phyloP scores from a whole-genome alignment of 352 stramenopile species.

The Phytophthora vignae region DNA sequence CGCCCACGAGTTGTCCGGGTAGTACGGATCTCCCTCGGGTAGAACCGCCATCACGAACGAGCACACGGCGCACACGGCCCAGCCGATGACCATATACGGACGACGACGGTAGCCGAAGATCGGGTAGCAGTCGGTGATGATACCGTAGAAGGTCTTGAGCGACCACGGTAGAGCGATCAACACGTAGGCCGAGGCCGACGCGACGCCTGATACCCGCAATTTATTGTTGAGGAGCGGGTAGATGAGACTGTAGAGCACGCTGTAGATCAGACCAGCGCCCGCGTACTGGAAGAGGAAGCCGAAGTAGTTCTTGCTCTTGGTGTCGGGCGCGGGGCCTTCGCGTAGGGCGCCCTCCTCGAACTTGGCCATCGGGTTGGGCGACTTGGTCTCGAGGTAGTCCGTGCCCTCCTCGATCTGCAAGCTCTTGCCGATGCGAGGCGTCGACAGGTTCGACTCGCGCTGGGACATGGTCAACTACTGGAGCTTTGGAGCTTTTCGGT shows the following conservation, averaged over 20 bases:
- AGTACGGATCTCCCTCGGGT: conserved; percentile 60
- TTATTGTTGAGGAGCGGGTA: conserved; percentile 51
- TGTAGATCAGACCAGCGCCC: conserved; percentile 57
- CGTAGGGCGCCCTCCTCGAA: conserved; percentile 55
- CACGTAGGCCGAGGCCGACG: conserved; percentile 47
- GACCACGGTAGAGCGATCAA: conserved; percentile 78
- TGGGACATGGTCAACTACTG: conserved; percentile 4
- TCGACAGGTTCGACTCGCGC: conserved; percentile 30
- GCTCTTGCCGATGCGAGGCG: conserved; percentile 33
- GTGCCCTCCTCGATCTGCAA: conserved; percentile 18
- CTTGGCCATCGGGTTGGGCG: conserved; percentile 34
- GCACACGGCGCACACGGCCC: conserved; percentile 44
- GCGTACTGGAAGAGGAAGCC: conserved; percentile 62
- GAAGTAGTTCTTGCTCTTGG: conserved; percentile 48
- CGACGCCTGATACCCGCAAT: conserved; percentile 20
- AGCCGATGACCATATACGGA: conserved; percentile 86
- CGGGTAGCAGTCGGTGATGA: conserved; percentile 87
- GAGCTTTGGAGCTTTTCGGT: conserved; percentile 15
- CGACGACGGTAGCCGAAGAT: conserved; percentile 85
- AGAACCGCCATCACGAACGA: conserved; percentile 50
- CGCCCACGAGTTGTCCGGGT: conserved; percentile 47
- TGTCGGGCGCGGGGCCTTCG: conserved; percentile 39
- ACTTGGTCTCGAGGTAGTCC: conserved; percentile 40
- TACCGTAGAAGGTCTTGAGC: conserved; percentile 87
- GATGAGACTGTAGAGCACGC: conserved; percentile 45